These are phyloP conservation scores for Pseudogymnoascus sp. DNA, from an alignment of 2,329 filamentous ascomycete genomes.

Conservation along the genomic window DNA sequence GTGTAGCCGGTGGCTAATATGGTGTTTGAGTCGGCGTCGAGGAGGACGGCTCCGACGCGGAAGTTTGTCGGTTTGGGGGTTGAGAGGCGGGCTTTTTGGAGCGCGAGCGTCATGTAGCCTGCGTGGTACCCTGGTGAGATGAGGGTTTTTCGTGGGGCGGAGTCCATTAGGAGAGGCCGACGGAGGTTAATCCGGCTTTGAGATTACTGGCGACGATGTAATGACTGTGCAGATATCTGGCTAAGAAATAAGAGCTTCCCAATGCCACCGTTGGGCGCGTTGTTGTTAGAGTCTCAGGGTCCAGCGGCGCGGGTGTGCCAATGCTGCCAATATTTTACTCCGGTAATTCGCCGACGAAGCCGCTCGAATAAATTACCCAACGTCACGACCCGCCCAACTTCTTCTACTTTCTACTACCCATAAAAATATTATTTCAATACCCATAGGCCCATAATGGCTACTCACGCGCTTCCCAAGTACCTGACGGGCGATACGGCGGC, in stretches of 20 bases:
- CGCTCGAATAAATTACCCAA: background rate
- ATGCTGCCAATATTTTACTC: conserved; percentile 3
- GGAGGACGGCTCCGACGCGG: conserved; percentile 81
- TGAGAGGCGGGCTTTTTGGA: conserved; percentile 60
- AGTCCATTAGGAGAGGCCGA: background rate
- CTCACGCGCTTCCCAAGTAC: conserved; percentile 41
- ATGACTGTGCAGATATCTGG: background rate
- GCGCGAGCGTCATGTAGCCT: background rate
- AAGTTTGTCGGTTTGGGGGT: conserved; percentile 87
- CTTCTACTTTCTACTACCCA: background rate
- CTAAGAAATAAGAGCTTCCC: background rate
- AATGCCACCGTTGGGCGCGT: background rate
- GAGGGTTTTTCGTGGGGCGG: background rate
- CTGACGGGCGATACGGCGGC: conserved; percentile 71
- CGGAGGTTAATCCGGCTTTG: background rate
- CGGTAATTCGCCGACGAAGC: conserved; percentile 4
- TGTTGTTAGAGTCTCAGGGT: background rate
- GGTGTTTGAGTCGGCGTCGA: conserved; percentile 47
- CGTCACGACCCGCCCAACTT: background rate
- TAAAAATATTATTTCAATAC: background rate
- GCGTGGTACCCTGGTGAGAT: background rate
- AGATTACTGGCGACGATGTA: background rate
- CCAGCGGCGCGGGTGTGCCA: background rate
- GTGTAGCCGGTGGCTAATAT: conserved; percentile 82
- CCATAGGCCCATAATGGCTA: background rate